Evolutionary conservation across 257 asterid genomes (phyloP), one percentile per base, ranked within the genome.

Genomic region (Lavandula angustifolia): DNA sequence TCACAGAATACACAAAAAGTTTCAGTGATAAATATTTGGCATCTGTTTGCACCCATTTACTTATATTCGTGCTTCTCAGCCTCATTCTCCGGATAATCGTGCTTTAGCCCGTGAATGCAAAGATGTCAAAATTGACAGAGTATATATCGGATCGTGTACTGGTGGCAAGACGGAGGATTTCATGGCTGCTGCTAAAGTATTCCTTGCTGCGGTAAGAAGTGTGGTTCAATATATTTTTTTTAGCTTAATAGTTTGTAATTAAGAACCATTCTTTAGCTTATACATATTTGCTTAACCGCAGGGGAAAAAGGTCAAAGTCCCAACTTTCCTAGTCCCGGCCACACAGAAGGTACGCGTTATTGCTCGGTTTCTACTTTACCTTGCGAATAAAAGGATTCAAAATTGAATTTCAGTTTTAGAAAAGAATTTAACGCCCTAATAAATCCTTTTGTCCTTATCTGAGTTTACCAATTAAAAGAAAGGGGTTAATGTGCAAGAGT

Each of bases 321-420:
- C 99, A n/a, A 94, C 97, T 5, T 90, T 94, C 79, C 88, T 94
- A 37, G 99, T 94, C 70, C 99, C 99, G 50, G 97, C 99, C 61
- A 94, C 99, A 3, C 99, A 94, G 74, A 94, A 94, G 97, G 98
- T 91, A 60, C 37, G 75, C 38, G 33, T 42, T 50, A 0, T 55
- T 10, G 40, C 67, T 63, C 54, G 10, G 3, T 37, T 60, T 37
- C 17, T 22, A 22, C 27, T 22, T 22, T 22, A 22, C 27, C 27
- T 22, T 2, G 27, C 27, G 27, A 22, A 22, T 22, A 22, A 22
- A 22, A 22, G 27, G 27, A 22, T 22, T 22, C 27, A 22, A 22
- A 22, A 22, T n/a, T n/a, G n/a, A n/a, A n/a, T n/a, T n/a, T n/a
- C n/a, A n/a, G n/a, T n/a, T n/a, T n/a, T n/a, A n/a, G n/a, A n/a